phyloP scores from a whole-genome alignment of 2,329 filamentous ascomycete genomes.

The Botrytis tulipae region DNA sequence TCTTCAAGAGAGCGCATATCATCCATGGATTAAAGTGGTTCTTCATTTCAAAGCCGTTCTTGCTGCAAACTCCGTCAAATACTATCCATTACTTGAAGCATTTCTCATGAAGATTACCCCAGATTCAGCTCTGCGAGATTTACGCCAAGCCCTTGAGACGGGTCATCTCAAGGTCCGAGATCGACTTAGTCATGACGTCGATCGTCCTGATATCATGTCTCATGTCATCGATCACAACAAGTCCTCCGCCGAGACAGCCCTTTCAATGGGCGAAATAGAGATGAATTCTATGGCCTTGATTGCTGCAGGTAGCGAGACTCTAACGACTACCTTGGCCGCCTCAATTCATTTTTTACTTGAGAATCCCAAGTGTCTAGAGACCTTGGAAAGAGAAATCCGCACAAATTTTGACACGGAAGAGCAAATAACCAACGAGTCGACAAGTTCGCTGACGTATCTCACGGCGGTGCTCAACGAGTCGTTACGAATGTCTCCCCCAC shows the following conservation, averaged over 20 bases:
- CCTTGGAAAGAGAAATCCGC: neutral
- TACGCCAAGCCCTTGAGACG: neutral
- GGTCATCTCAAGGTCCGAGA: too few species aligned
- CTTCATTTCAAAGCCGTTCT: conserved; percentile 1
- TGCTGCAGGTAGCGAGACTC: conserved; percentile 11
- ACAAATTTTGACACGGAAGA: neutral
- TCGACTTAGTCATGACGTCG: neutral
- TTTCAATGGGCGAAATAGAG: neutral
- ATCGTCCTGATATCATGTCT: neutral
- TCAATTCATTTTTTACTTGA: neutral
- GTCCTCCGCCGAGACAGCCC: neutral
- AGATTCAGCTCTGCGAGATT: neutral
- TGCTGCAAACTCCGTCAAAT: neutral
- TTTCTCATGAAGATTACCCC: neutral
- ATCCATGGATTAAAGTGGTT: conserved; percentile 3
- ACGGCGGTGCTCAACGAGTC: neutral
- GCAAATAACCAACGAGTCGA: neutral
- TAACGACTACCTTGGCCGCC: neutral
- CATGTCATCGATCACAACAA: neutral
- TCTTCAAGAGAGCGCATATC: conserved; percentile 28
- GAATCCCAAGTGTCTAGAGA: neutral
- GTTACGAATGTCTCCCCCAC: neutral
- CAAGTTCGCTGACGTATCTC: neutral
- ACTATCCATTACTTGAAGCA: neutral
- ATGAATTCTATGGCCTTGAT: neutral